These are phyloP conservation scores for Chaetomium olivaceum DNA, from an alignment of 2,329 filamentous ascomycete species.

Conservation along the genomic window DNA sequence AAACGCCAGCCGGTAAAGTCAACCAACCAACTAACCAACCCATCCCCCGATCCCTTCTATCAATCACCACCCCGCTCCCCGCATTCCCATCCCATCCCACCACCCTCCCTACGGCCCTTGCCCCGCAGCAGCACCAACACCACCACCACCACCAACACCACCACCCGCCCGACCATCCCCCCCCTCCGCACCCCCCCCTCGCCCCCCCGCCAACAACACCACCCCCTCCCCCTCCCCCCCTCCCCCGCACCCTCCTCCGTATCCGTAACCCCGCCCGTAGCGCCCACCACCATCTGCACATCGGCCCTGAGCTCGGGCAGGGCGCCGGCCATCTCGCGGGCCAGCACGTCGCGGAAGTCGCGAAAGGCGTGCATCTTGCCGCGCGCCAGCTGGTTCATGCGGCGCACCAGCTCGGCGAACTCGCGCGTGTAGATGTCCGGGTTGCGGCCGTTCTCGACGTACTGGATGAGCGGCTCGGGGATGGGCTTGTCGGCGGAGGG, in stretches of 20 bases:
- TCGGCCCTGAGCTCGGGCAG: constrained; percentile 62
- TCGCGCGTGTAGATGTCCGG: constrained; percentile 74
- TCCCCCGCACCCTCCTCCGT: neutral
- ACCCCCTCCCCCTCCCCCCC: constrained; percentile 3
- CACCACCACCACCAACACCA: too few species aligned
- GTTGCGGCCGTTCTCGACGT: constrained; percentile 71
- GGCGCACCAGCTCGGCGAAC: constrained; percentile 68
- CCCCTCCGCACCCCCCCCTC: neutral
- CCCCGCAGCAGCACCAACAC: too few species aligned
- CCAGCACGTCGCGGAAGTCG: constrained; percentile 62
- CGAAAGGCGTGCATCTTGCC: constrained; percentile 65
- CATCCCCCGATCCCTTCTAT: neutral
- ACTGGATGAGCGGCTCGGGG: constrained; percentile 64
- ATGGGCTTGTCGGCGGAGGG: constrained; percentile 45
- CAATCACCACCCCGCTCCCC: neutral
- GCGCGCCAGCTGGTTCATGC: constrained; percentile 66
- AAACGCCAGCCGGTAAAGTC: too few species aligned
- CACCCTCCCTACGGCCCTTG: neutral
- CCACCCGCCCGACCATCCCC: too few species aligned
- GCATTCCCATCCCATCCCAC: neutral
- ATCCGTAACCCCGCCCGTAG: constrained; percentile 40
- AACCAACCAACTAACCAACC: neutral
- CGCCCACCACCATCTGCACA: constrained; percentile 51
- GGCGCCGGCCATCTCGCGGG: constrained; percentile 56
- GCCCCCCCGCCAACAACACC: neutral